Evolutionary conservation across 805 yeast species (phyloP).

Genomic region (Wickerhamiella sergipiensis): DNA sequence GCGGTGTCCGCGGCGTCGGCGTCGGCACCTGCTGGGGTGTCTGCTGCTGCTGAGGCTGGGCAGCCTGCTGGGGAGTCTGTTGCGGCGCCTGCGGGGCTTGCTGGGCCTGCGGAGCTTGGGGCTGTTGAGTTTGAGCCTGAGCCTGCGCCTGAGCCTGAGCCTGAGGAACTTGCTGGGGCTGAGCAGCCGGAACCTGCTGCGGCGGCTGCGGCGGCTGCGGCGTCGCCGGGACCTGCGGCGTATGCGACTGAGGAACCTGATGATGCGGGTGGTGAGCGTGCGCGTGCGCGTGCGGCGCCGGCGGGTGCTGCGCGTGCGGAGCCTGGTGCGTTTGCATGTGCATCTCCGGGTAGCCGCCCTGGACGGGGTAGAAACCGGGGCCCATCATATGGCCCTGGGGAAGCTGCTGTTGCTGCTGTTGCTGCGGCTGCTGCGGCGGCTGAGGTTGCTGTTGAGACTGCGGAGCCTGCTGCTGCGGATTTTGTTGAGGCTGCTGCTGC

Average conservation of each 20-base stretch:
- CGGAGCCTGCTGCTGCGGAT: background rate
- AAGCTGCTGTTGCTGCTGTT: background rate
- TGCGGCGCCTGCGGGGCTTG: background rate
- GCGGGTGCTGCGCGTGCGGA: constrained; percentile 12
- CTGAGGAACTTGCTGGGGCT: constrained; percentile 13
- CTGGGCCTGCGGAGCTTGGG: background rate
- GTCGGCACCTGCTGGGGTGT: background rate
- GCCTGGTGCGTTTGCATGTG: background rate
- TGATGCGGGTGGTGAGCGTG: constrained; percentile 13
- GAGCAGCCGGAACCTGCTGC: constrained; percentile 7
- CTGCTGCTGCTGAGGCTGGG: background rate
- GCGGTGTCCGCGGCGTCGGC: constrained; percentile 14
- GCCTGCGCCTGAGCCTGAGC: constrained; percentile 14
- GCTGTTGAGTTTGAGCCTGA: constrained; percentile 7
- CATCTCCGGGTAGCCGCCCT: background rate
- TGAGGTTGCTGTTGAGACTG: background rate
- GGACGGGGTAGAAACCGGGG: background rate
- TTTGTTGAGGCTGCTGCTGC: background rate
- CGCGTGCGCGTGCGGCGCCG: constrained; percentile 16
- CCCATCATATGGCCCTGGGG: too few relatives aligned
- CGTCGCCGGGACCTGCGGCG: constrained; percentile 9
- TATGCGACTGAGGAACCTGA: constrained; percentile 16
- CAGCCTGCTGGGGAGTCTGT: background rate
- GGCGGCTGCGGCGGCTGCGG: constrained; percentile 8
- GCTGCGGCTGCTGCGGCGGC: background rate